A percentile compares a stretch with the other conserved stretches of the same genome.
phyloP scores from a whole-genome alignment of 192 early-diverging fungal genomes.

The Allomyces arbusculus region DNA sequence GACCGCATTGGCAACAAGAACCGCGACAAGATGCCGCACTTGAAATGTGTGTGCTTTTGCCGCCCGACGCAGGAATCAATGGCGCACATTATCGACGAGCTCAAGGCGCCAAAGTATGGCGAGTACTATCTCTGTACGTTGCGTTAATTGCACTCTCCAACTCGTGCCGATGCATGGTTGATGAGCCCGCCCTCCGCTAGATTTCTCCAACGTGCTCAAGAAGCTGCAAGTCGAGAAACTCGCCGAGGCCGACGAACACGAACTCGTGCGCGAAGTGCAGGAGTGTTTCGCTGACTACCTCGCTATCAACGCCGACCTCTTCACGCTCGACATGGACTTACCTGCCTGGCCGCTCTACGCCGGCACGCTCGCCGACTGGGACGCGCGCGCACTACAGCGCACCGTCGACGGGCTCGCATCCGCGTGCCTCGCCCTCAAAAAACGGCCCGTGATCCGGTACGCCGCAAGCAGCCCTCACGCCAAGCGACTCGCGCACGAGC shows the following conservation, averaged over 20 bases:
- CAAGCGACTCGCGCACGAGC: conserved; percentile 56
- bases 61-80: conserved; percentile 68
- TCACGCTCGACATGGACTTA: conserved; percentile 47
- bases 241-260: conserved; percentile 87
- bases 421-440: conserved; percentile 64
- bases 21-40: conserved; percentile 79
- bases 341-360: conserved; percentile 45
- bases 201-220: conserved; percentile 83
- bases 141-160: neutral
- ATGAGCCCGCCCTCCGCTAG: conserved; percentile 14
- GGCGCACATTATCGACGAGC: conserved; percentile 70
- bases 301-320: conserved; percentile 62
- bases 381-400: conserved; percentile 49
- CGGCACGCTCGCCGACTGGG: conserved; percentile 54
- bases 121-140: conserved; percentile 83
- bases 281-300: conserved; percentile 90
- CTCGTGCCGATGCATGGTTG: neutral
- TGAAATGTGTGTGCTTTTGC: conserved; percentile 86
- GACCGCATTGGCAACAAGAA: conserved; percentile 72
- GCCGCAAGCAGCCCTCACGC: conserved; percentile 64
- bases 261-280: conserved; percentile 85
- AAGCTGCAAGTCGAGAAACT: conserved; percentile 78
- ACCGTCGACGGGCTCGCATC: conserved; percentile 58
- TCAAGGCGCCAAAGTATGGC: conserved; percentile 77
- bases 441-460: conserved; percentile 80